A percentile compares a stretch with the other conserved stretches of the same genome.
Conservation (phyloP, 371 early-diverging fungal genomes). For the Rhizopus delemar region DNA sequence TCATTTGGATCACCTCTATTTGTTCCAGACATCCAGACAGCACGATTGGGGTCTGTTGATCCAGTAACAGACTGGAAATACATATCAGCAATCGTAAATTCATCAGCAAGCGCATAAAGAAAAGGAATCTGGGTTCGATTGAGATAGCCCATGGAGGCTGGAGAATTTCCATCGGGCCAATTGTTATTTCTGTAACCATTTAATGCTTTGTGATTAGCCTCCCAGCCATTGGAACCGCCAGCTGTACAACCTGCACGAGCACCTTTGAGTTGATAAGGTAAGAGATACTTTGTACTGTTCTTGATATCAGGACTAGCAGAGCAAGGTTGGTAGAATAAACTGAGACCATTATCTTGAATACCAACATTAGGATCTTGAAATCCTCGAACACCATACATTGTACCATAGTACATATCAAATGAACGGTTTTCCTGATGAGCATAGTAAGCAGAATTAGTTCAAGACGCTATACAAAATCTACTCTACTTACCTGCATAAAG, state of each 20-base stretch:
- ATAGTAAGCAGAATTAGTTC: no score
- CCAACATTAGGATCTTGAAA: slow-evolving; percentile 29
- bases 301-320: slow-evolving; percentile 21
- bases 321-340: slow-evolving; percentile 27
- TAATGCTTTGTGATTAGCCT: slow-evolving; percentile 21
- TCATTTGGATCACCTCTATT: slow-evolving; percentile 20
- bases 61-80: slow-evolving; percentile 33
- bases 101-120: slow-evolving; percentile 29
- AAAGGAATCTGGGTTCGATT: slow-evolving; percentile 28
- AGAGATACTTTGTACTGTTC: slow-evolving; percentile 28
- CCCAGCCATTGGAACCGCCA: slow-evolving; percentile 23
- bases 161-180: slow-evolving; percentile 31
- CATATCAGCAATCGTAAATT: slow-evolving; percentile 34
- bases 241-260: slow-evolving; percentile 26
- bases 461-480: background rate
- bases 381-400: slow-evolving; percentile 26
- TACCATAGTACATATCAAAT: slow-evolving; percentile 23
- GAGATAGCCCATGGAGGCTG: slow-evolving; percentile 32
- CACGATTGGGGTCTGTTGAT: slow-evolving; percentile 32
- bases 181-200: slow-evolving; percentile 31
- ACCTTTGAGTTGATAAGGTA: slow-evolving; percentile 29
- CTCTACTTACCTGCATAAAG: slow-evolving; percentile 28
- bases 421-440: slow-evolving; percentile 19
- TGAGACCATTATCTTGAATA: slow-evolving; percentile 30
- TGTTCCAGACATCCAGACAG: slow-evolving; percentile 33